Base-by-base conservation (phyloP, 305 asterid genomes). In the Rubia peregrina region DNA sequence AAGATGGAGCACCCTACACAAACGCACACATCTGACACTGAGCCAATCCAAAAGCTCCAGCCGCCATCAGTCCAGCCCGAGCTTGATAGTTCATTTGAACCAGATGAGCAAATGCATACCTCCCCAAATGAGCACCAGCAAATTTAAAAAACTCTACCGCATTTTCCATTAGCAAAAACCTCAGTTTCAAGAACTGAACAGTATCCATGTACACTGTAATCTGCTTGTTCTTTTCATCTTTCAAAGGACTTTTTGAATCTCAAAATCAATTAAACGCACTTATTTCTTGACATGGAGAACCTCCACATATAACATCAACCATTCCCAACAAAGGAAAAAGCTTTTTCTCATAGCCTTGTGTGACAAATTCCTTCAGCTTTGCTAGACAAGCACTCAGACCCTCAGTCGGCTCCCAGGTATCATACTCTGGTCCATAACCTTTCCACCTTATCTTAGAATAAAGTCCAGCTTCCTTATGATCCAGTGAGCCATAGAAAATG, bases 251-350 rank as follows among this genome's bases (percentile, higher is more conserved):
- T 0, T 78, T 77, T 60, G 17, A 71, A 69, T 94, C 80, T 40
- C 97, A 76, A 46, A 84, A 89, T 36, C 98, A 80, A 49, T 94
- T 91, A 62, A 80, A 91, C 4, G 96, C 99, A 74, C 99, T 94
- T 21, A 94, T 89, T 53, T 97, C 99, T 85, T 94, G 97, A 69
- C 99, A 94, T 0, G 98, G 98, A 6, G 97, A 97, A 0, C 98
- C 98, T 3, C 96, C 97, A 46, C 98, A 94, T 65, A 91, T 75
- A 10, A 91, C 96, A 84, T 91, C 99, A 40, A 89, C 93, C 24
- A 71, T 61, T 5, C 96, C 98, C 98, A 91, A 30, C 53, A 94
- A 71, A 0, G 98, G 96, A 75, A 94, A 76, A 16, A 85, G 75
- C 80, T 79, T 88, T 7, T 78, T 71, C 72, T 85, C 73, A 68